Conservation (phyloP, 257 asterid species). For the Ilex aquifolium region DNA sequence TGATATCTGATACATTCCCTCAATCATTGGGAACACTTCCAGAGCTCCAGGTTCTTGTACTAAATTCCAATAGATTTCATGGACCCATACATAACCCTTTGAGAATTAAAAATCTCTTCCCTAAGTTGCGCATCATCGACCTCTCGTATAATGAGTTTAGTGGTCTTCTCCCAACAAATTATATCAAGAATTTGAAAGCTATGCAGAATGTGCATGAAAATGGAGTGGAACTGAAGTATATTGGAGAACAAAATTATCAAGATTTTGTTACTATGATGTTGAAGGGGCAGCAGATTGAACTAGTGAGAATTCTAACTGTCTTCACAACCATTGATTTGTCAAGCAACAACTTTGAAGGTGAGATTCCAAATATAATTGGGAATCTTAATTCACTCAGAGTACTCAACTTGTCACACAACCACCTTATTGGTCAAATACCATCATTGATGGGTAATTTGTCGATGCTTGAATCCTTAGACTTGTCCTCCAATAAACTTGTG, state of each 20-base stretch:
- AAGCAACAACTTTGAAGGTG: neutral
- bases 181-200: slow-evolving; percentile 11
- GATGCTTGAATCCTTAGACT: neutral
- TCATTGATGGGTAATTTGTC: neutral
- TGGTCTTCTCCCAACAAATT: slow-evolving; percentile 12
- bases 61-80: slow-evolving; percentile 23
- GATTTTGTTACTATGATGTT: neutral
- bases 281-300: neutral
- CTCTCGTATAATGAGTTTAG: slow-evolving; percentile 23
- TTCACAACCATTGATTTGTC: neutral
- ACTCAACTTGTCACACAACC: neutral
- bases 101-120: neutral
- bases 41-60: slow-evolving; percentile 18
- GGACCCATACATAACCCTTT: slow-evolving; percentile 9
- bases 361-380: neutral
- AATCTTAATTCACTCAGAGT: neutral
- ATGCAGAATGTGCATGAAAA: slow-evolving; percentile 8
- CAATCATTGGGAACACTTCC: slow-evolving; percentile 21
- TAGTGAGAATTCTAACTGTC: neutral
- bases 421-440: neutral
- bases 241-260: neutral
- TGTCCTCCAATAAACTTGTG: no score
- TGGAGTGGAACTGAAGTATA: neutral
- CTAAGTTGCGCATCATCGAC: slow-evolving; percentile 20
- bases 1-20: slow-evolving; percentile 25